Percentiles rank a stretch among this genome's conserved stretches.
These are phyloP conservation scores for Emmonsia crescens DNA, from an alignment of 2,329 filamentous ascomycete species.

Conservation along the genomic window DNA sequence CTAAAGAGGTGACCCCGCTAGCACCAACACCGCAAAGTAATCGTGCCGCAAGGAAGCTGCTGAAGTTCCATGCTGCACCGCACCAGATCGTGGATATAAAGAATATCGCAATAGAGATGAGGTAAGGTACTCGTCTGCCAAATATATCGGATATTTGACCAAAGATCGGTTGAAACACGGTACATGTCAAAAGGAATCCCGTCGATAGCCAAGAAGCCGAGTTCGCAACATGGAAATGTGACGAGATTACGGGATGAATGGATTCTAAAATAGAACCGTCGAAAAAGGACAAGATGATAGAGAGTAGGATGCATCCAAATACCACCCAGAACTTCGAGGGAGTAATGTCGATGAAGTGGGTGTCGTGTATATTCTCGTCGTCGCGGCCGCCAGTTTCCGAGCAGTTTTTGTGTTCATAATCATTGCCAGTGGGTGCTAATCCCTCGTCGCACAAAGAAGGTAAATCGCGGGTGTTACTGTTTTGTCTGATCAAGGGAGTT, in stretches of 20 bases:
- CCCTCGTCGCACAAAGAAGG: neutral
- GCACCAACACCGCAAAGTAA: slow-evolving; percentile 63
- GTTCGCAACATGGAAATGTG: slow-evolving; percentile 66
- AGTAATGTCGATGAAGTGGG: slow-evolving; percentile 28
- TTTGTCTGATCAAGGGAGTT: neutral
- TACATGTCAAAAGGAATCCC: slow-evolving; percentile 64
- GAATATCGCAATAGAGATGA: slow-evolving; percentile 53
- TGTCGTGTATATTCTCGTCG: neutral
- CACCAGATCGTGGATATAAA: slow-evolving; percentile 59
- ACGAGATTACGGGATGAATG: slow-evolving; percentile 69
- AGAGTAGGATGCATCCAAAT: slow-evolving; percentile 47
- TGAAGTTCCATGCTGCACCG: slow-evolving; percentile 55
- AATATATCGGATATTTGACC: slow-evolving; percentile 64
- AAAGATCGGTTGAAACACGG: slow-evolving; percentile 62
- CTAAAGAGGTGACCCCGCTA: slow-evolving; percentile 57
- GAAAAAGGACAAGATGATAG: slow-evolving; percentile 50
- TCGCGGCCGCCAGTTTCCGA: neutral
- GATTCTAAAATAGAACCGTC: slow-evolving; percentile 74
- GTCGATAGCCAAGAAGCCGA: slow-evolving; percentile 73
- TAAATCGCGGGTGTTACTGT: no score
- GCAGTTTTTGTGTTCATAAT: neutral
- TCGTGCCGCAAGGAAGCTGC: slow-evolving; percentile 58
- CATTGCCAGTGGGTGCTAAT: neutral
- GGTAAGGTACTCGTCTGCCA: slow-evolving; percentile 58
- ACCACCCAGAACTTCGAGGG: slow-evolving; percentile 49